Evolutionary conservation across 2,329 filamentous ascomycete species (phyloP).

Genomic region (Cucurbitaria berberidis): DNA sequence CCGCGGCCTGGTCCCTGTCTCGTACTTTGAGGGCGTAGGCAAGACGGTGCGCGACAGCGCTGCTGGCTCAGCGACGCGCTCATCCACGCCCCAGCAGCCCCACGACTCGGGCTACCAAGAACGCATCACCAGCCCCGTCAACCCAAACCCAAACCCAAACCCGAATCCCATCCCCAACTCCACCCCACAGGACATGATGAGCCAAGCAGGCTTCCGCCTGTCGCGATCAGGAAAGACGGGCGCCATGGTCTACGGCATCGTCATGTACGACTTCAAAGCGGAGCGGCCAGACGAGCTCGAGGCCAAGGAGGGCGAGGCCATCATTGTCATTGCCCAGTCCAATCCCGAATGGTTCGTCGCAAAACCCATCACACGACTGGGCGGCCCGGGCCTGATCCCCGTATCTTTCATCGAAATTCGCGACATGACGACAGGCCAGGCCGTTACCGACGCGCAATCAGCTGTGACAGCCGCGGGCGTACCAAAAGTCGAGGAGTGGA

Average conservation of each 20-base stretch:
- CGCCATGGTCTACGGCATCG: constrained; percentile 94
- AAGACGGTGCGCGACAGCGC: constrained; percentile 91
- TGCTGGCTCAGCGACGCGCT: constrained; percentile 55
- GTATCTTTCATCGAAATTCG: constrained; percentile 96
- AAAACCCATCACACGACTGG: constrained; percentile 97
- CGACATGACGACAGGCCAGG: constrained; percentile 86
- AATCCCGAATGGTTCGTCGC: constrained; percentile 99
- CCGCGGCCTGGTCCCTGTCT: constrained; percentile 88
- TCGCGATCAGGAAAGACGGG: constrained; percentile 63
- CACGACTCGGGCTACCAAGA: constrained; percentile 94
- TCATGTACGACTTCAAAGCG: constrained; percentile 95
- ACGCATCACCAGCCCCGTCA: constrained; percentile 43
- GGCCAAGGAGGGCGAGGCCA: constrained; percentile 92
- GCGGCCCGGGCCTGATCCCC: constrained; percentile 91
- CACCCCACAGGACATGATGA: constrained; percentile 37
- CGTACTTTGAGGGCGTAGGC: constrained; percentile 90
- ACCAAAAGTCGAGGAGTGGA: constrained; percentile 97
- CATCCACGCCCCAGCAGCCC: constrained; percentile 59
- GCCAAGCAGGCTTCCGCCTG: constrained; percentile 38
- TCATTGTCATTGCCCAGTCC: constrained; percentile 97
- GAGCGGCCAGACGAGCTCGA: constrained; percentile 96
- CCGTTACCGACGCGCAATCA: constrained; percentile 80
- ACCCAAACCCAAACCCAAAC: no score
- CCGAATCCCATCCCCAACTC: no score
- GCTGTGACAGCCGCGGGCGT: constrained; percentile 89